A percentile compares a stretch with the other conserved stretches of the same genome.
These are phyloP conservation scores for Ogataea salicorniae DNA, from an alignment of 805 yeast genomes.

Conservation along the genomic window DNA sequence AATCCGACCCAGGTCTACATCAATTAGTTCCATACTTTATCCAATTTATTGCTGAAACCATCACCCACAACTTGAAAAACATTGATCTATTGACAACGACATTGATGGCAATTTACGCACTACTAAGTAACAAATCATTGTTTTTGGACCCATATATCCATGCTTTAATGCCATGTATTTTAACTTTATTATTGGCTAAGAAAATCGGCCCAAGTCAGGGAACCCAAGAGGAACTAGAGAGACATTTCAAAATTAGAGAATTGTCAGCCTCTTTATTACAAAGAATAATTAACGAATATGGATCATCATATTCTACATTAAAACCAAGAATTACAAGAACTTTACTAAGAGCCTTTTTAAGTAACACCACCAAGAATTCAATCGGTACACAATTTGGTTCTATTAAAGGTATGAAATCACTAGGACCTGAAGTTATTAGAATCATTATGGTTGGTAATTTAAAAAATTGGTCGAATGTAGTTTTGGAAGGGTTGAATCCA, in stretches of 20 bases:
- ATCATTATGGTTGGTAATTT: conserved; percentile 81
- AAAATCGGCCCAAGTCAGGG: conserved; percentile 54
- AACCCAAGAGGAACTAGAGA: conserved; percentile 19
- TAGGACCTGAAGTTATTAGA: conserved; percentile 86
- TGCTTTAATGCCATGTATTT: conserved; percentile 92
- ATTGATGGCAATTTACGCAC: conserved; percentile 83
- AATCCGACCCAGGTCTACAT: conserved; percentile 93
- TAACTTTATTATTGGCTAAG: conserved; percentile 84
- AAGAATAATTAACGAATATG: conserved; percentile 73
- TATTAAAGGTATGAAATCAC: conserved; percentile 70
- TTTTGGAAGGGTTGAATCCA: conserved; percentile 32
- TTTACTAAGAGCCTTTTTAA: conserved; percentile 82
- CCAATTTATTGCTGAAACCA: conserved; percentile 92
- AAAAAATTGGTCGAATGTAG: conserved; percentile 68
- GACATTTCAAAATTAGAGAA: conserved; percentile 66
- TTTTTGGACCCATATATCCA: conserved; percentile 95
- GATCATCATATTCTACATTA: conserved; percentile 79
- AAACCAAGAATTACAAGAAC: conserved; percentile 95
- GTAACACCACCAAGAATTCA: conserved; percentile 60
- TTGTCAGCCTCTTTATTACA: conserved; percentile 80
- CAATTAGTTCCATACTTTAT: conserved; percentile 95
- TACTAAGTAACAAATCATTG: conserved; percentile 75
- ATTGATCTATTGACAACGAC: conserved; percentile 69
- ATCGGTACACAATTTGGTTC: conserved; percentile 92
- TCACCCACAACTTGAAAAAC: conserved; percentile 79